Conservation (phyloP, 1,139 yeast species). For the Hemisphaericaspora xylofermentans region DNA sequence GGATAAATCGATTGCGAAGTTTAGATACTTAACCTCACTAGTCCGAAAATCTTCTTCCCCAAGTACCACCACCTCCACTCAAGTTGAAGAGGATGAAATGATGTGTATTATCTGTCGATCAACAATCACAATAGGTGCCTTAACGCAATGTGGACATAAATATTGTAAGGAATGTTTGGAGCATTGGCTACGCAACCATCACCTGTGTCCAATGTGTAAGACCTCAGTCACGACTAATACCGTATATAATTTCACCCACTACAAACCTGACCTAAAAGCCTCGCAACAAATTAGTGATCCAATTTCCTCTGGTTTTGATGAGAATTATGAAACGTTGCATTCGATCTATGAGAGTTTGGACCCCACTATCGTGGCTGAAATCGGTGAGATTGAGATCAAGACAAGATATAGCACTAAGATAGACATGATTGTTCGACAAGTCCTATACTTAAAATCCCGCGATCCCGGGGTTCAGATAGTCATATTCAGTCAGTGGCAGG, state of each 20-base stretch:
- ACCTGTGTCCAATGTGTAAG: slow-evolving; percentile 81
- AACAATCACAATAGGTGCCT: slow-evolving; percentile 66
- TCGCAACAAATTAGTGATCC: slow-evolving; percentile 35
- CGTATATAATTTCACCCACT: slow-evolving; percentile 59
- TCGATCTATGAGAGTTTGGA: slow-evolving; percentile 53
- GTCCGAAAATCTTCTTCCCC: slow-evolving; percentile 16
- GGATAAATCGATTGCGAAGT: slow-evolving; percentile 50
- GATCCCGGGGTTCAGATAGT: slow-evolving; percentile 76
- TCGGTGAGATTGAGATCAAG: slow-evolving; percentile 42
- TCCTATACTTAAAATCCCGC: slow-evolving; percentile 55
- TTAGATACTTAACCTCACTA: slow-evolving; percentile 53
- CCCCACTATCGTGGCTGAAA: slow-evolving; percentile 47
- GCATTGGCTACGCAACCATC: slow-evolving; percentile 61
- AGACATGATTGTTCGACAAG: slow-evolving; percentile 76
- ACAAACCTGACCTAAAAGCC: slow-evolving; percentile 49
- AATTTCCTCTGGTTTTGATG: slow-evolving; percentile 15
- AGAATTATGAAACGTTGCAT: slow-evolving; percentile 31
- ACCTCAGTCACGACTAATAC: slow-evolving; percentile 40
- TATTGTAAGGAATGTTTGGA: slow-evolving; percentile 76
- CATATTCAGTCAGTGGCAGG: slow-evolving; percentile 86
- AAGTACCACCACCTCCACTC: slow-evolving; percentile 2
- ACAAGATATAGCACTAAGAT: slow-evolving; percentile 78
- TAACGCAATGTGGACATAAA: slow-evolving; percentile 88
- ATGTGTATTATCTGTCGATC: slow-evolving; percentile 78
- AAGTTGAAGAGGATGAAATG: slow-evolving; percentile 35